Evolutionary conservation across 179 eudicot genomes (phyloP).

Genomic region (Actinidia arguta): DNA sequence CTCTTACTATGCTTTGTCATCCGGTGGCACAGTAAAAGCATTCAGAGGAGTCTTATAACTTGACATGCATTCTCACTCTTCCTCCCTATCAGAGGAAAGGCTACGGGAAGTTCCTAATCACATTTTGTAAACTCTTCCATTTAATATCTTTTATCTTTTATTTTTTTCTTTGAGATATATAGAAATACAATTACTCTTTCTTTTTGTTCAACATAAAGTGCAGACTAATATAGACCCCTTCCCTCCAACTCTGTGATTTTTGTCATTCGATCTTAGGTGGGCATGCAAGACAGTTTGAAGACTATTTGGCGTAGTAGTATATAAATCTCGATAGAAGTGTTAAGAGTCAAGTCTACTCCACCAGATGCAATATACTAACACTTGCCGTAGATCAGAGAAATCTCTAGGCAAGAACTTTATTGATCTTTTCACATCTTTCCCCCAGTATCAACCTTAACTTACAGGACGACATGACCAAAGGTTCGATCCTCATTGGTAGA

Average conservation of each 20-base stretch:
- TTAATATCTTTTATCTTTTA: background rate
- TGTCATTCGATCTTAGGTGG: background rate
- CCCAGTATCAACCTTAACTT: background rate
- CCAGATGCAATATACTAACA: too few relatives aligned
- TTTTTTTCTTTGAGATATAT: background rate
- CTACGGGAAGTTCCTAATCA: slow-evolving; percentile 94
- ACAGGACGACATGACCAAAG: background rate
- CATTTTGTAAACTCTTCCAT: slow-evolving; percentile 69
- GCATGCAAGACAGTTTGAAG: too few relatives aligned
- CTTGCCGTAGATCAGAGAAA: too few relatives aligned
- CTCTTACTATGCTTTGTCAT: slow-evolving; percentile 2
- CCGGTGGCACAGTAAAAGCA: slow-evolving; percentile 80
- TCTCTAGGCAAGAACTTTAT: too few relatives aligned
- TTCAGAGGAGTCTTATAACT: slow-evolving; percentile 93
- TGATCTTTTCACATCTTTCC: background rate
- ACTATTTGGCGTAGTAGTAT: too few relatives aligned
- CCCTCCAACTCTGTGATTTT: background rate
- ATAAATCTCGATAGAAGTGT: too few relatives aligned
- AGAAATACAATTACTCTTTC: background rate
- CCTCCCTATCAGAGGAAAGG: slow-evolving; percentile 99
- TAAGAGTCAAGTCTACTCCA: too few relatives aligned
- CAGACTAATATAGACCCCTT: too few relatives aligned
- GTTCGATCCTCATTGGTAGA: background rate
- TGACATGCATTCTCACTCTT: slow-evolving; percentile 94
- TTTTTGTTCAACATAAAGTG: background rate